Conservation (phyloP, 257 asterid genomes). For the Linaria vulgaris region DNA sequence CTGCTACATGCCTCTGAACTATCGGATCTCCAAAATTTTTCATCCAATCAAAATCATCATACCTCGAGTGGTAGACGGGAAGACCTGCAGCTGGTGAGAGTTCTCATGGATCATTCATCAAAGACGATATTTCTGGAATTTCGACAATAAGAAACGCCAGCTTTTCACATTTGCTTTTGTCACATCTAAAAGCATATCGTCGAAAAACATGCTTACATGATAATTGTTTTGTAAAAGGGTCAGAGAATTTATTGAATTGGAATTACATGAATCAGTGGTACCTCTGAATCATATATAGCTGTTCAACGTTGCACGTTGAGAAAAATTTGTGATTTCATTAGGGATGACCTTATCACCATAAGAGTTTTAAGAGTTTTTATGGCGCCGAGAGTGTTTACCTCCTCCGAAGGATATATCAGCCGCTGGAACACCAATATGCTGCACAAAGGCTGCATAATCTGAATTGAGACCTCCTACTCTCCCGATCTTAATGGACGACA, state of each 20-base stretch:
- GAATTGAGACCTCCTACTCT: slow-evolving; percentile 83
- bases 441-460: slow-evolving; percentile 76
- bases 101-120: slow-evolving; percentile 17
- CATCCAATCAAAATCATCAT: slow-evolving; percentile 86
- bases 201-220: neutral
- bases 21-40: slow-evolving; percentile 80
- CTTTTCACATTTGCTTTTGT: neutral
- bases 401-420: slow-evolving; percentile 60
- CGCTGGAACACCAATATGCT: slow-evolving; percentile 75
- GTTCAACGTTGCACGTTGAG: neutral
- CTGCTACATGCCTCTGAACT: slow-evolving; percentile 83
- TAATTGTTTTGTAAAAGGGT: neutral
- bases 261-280: neutral
- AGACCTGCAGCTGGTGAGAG: slow-evolving; percentile 46
- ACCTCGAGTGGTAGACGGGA: slow-evolving; percentile 86
- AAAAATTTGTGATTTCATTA: neutral
- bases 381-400: slow-evolving; percentile 38
- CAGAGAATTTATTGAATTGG: neutral
- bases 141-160: neutral
- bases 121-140: neutral
- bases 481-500: slow-evolving; percentile 49
- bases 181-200: neutral
- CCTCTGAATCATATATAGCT: neutral
- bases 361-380: neutral
- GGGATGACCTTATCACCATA: neutral